phyloP scores from a whole-genome alignment of 129 eudicot genomes.

The Pittosporum tobira region DNA sequence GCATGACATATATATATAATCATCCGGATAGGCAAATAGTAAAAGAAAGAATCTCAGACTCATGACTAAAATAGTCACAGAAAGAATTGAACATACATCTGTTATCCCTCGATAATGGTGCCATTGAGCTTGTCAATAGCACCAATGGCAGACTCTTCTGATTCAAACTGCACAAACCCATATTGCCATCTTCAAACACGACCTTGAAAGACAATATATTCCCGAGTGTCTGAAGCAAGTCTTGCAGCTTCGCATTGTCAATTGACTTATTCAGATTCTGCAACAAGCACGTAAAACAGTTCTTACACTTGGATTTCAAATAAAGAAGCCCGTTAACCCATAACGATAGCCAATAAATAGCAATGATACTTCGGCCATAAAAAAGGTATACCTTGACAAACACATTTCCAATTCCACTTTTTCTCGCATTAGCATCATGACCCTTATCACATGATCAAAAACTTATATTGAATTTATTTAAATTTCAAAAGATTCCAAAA shows the following conservation, averaged over 20 bases:
- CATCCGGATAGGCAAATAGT: background rate
- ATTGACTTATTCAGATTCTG: conserved; percentile 67
- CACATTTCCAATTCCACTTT: conserved; percentile 73
- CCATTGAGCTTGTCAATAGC: conserved; percentile 81
- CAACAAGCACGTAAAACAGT: conserved; percentile 15
- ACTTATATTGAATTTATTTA: no score
- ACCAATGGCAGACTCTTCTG: conserved; percentile 62
- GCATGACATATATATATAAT: background rate
- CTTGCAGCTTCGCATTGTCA: conserved; percentile 61
- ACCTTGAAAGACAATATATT: conserved; percentile 70
- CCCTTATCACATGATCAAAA: conserved; percentile 39
- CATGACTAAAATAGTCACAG: background rate
- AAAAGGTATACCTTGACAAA: conserved; percentile 57
- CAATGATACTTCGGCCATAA: background rate
- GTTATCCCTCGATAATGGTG: conserved; percentile 54
- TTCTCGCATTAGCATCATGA: conserved; percentile 69
- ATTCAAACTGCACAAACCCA: conserved; percentile 83
- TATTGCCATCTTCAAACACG: conserved; percentile 57
- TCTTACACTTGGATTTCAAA: background rate
- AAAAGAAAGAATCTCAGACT: background rate
- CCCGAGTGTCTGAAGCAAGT: conserved; percentile 61
- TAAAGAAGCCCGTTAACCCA: background rate
- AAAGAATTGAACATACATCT: conserved; percentile 41
- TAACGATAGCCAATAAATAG: background rate
- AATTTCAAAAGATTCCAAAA: no score